Evolutionary conservation across 148 eudicot species (phyloP), one percentile per base, ranked within the genome.

Genomic region (Nepenthes mirabilis): DNA sequence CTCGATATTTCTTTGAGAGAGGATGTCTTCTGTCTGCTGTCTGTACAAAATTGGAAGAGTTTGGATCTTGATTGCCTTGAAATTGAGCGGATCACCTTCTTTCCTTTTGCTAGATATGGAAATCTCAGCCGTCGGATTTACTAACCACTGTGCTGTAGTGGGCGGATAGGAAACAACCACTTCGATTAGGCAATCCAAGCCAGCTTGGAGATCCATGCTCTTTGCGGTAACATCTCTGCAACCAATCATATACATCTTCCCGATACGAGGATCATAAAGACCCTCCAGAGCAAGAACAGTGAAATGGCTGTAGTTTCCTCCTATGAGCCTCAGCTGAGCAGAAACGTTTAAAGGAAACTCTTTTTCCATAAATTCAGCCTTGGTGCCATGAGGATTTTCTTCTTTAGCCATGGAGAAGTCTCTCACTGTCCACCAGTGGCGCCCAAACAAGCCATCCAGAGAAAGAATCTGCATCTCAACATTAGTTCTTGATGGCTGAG

Each of bases 171-270:
- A 62, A 62, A 86, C 70, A 61, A 82, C 77, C 40, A 70, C 86
- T 67, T 85, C 86, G 36, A 80, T 64, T 55, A 65, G 75, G 74
- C 98, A 91, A 75, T 91, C 98, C 7, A 88, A 64, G 23, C 96
- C 96, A 34, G 70, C 72, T 60, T 83, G 86, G 43, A 88, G 83
- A 58, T 80, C 88, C 77, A 56, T 75, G 65, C 80, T 86, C 1
- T 88, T 94, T 10, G 88, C 82, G 40, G 88, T 72, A 32, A 83
- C 87, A 66, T 91, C 94, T 56, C 94, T 68, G 65, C 98, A 91
- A 14, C 96, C 98, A 56, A 88, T 76, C 49, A 88, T 37, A 68
- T 83, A 88, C 98, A 88, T 83, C 61, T 77, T 88, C 13, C 98
- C 96, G 34, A 75, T 82, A 67, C 63, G 85, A 43, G 79, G 80